These are phyloP conservation scores for Silene uniflora DNA, from an alignment of 148 eudicot genomes.

Conservation along the genomic window DNA sequence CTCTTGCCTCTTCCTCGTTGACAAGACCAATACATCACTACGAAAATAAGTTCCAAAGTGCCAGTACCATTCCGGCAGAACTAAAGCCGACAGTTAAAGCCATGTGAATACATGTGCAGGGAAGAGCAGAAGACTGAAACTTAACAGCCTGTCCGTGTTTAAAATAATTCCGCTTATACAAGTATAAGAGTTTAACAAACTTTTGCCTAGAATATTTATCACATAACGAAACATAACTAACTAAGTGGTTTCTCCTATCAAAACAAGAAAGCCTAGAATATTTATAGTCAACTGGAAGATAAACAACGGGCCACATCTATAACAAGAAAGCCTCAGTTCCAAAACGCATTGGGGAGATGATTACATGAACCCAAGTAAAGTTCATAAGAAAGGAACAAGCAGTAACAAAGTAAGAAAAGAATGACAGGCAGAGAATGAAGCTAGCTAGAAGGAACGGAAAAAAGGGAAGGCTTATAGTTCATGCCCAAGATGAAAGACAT, in stretches of 20 bases:
- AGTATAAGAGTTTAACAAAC: background rate
- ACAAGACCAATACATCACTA: too few relatives aligned
- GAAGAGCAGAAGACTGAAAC: background rate
- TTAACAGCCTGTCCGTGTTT: background rate
- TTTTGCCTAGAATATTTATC: background rate
- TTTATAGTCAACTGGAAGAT: background rate
- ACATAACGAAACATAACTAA: background rate
- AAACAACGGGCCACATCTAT: background rate
- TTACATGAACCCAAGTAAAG: background rate
- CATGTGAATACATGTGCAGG: background rate
- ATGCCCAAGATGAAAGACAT: conserved; percentile 3
- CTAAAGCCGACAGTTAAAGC: background rate
- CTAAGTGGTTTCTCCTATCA: background rate
- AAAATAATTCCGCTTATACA: background rate
- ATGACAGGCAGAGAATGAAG: background rate
- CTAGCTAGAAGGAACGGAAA: background rate
- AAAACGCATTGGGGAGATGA: background rate
- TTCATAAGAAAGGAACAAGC: background rate
- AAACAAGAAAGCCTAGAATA: too few relatives aligned
- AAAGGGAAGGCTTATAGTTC: background rate
- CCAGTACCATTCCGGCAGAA: background rate
- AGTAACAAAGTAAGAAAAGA: background rate
- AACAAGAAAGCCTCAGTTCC: background rate
- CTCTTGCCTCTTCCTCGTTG: too few relatives aligned
- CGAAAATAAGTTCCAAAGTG: too few relatives aligned